phyloP scores from a whole-genome alignment of 106 monocot species.

The Dendrobium officinale region DNA sequence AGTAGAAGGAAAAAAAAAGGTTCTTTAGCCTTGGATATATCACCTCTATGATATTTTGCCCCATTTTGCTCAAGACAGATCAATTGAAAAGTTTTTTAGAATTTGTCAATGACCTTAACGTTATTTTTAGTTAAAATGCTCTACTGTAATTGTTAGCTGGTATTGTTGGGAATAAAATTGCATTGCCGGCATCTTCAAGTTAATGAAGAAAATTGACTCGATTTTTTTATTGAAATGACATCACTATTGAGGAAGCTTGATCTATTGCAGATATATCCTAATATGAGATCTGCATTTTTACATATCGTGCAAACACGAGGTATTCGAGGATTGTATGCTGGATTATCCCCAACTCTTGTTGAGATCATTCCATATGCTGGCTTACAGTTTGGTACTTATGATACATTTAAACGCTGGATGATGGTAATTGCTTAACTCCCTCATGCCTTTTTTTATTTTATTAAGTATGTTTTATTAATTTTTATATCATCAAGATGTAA shows the following conservation, averaged over 20 bases:
- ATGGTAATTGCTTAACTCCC: slow-evolving; percentile 44
- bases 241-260: slow-evolving; percentile 5
- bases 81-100: too few relatives aligned
- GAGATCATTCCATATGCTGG: slow-evolving; percentile 99
- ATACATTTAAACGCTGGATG: slow-evolving; percentile 92
- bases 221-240: not conserved
- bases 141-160: not conserved
- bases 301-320: slow-evolving; percentile 75
- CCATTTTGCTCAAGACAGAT: too few relatives aligned
- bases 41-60: too few relatives aligned
- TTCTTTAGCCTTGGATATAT: too few relatives aligned
- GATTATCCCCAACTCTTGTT: slow-evolving; percentile 81
- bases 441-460: not conserved
- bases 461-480: not conserved
- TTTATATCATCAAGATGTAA: too few relatives aligned
- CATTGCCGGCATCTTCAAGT: not conserved
- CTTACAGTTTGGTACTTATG: slow-evolving; percentile 93
- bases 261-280: slow-evolving; percentile 64
- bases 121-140: not conserved
- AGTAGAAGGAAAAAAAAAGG: too few relatives aligned
- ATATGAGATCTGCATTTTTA: slow-evolving; percentile 81
- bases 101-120: too few relatives aligned
- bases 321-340: slow-evolving; percentile 71
- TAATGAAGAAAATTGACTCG: not conserved
- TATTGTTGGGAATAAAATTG: not conserved